Percentiles rank a stretch among this genome's conserved stretches.
Conservation (phyloP, 108 stramenopile species). For the Nitzschia sp. region DNA sequence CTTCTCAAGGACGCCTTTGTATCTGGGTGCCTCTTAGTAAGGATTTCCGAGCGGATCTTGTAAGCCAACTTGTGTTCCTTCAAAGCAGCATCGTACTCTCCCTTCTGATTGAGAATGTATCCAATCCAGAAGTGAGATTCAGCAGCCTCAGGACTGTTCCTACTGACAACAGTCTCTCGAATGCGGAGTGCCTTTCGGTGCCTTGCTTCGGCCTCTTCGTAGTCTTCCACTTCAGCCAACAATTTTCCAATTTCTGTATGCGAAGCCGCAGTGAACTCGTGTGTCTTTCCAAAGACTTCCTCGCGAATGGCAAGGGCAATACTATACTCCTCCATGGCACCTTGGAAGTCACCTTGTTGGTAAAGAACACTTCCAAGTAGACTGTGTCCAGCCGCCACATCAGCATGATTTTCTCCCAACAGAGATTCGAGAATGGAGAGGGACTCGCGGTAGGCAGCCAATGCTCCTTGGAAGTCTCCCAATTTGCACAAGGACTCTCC, state of each 20-base stretch:
- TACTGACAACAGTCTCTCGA: constrained; percentile 29
- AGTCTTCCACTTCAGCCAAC: constrained; percentile 39
- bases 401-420: constrained; percentile 44
- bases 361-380: constrained; percentile 36
- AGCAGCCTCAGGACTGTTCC: constrained; percentile 38
- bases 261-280: constrained; percentile 30
- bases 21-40: constrained; percentile 32
- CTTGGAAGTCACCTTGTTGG: constrained; percentile 44
- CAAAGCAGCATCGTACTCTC: constrained; percentile 26
- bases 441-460: constrained; percentile 41
- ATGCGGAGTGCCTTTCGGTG: constrained; percentile 42
- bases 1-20: constrained; percentile 34
- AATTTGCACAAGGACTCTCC: constrained; percentile 38
- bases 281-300: constrained; percentile 42
- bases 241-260: constrained; percentile 41
- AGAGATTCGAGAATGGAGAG: constrained; percentile 40
- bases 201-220: constrained; percentile 39
- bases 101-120: constrained; percentile 36
- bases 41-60: constrained; percentile 30
- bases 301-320: constrained; percentile 40
- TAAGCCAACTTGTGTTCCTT: constrained; percentile 34
- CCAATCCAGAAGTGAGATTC: constrained; percentile 39
- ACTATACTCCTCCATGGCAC: constrained; percentile 38
- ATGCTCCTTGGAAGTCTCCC: constrained; percentile 43
- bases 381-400: constrained; percentile 35